These are phyloP conservation scores for Salix viminalis DNA, from an alignment of 345 rosid genomes.

Conservation along the genomic window DNA sequence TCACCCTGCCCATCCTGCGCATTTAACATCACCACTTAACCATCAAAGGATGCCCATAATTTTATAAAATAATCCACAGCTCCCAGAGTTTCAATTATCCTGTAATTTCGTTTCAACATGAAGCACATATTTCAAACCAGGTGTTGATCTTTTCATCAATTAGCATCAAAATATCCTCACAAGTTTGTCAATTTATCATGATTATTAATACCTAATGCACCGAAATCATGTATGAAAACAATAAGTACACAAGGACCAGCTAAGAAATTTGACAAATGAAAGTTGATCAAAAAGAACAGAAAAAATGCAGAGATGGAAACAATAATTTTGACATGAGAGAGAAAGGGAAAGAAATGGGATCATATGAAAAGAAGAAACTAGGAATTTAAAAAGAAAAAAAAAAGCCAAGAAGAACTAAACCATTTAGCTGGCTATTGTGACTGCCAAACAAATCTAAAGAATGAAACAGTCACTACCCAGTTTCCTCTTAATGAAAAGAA, in stretches of 20 bases:
- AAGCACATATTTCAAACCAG: not conserved
- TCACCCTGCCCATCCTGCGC: conserved; percentile 78
- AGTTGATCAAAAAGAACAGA: not conserved
- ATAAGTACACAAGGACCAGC: not conserved
- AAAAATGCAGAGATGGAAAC: not conserved
- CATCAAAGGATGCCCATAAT: not conserved
- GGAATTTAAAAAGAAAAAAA: not conserved
- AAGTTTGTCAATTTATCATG: not conserved
- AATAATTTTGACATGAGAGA: not conserved
- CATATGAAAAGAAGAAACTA: not conserved
- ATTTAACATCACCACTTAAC: not conserved
- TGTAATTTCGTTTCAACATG: not conserved
- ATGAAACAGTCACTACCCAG: not conserved
- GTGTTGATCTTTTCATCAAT: not conserved
- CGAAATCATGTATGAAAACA: not conserved
- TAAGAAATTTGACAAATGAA: not conserved
- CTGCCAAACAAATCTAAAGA: not conserved
- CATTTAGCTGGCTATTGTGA: not conserved
- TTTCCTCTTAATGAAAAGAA: not conserved
- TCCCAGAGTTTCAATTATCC: not conserved
- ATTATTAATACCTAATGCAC: not conserved
- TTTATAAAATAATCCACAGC: not conserved
- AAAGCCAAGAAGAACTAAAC: not conserved
- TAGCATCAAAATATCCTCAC: not conserved
- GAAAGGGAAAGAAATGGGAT: not conserved